Percentiles rank a stretch among this genome's conserved stretches.
Conservation (phyloP, 1,139 yeast species). For the Suhomyces atakaporum region DNA sequence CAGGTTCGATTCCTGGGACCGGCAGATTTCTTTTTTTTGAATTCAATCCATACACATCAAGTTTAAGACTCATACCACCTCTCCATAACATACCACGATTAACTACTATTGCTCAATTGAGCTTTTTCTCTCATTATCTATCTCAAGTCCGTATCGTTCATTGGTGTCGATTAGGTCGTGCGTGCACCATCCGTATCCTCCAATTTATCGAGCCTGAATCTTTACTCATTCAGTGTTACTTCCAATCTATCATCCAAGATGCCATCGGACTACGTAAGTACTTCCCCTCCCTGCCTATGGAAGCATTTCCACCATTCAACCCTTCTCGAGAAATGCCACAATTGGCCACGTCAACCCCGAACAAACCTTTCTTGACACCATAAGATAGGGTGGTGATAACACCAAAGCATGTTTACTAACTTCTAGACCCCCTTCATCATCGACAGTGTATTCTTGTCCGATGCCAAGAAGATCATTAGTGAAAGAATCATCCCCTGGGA, state of each 20-base stretch:
- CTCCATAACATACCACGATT: too few species aligned
- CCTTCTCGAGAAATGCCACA: too few species aligned
- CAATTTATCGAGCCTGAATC: slow-evolving; percentile 5
- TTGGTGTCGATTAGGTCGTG: slow-evolving; percentile 1
- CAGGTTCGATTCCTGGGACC: slow-evolving; percentile 51
- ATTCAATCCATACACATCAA: background rate
- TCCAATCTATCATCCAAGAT: slow-evolving; percentile 5
- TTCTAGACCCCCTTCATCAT: slow-evolving; percentile 33
- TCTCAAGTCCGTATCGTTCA: too few species aligned
- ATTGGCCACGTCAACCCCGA: too few species aligned
- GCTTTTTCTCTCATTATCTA: too few species aligned
- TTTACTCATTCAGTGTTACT: slow-evolving; percentile 2
- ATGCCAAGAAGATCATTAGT: slow-evolving; percentile 71
- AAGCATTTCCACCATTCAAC: slow-evolving; percentile 1
- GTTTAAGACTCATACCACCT: too few species aligned
- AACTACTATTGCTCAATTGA: too few species aligned
- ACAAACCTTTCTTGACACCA: too few species aligned
- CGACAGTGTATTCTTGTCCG: slow-evolving; percentile 71
- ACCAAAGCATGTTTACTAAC: too few species aligned
- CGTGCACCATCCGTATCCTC: slow-evolving; percentile 5
- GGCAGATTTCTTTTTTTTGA: slow-evolving; percentile 28
- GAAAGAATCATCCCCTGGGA: slow-evolving; percentile 93
- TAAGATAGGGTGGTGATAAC: too few species aligned
- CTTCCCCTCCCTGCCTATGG: background rate
- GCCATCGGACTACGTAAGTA: slow-evolving; percentile 13